These are phyloP conservation scores for Xylaria bambusicola DNA, from an alignment of 495 filamentous ascomycete species.

Conservation along the genomic window DNA sequence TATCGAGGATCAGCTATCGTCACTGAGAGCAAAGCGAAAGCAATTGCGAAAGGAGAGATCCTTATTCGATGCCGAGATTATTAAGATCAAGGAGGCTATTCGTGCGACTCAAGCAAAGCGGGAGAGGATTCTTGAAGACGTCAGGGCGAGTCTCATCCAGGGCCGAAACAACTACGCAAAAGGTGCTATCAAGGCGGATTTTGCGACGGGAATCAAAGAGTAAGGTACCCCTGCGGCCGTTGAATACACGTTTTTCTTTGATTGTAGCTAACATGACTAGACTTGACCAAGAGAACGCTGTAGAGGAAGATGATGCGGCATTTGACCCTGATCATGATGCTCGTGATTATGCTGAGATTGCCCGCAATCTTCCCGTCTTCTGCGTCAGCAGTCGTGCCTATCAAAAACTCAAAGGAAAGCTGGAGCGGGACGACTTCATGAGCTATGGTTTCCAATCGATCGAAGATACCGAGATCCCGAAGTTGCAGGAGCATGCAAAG, in stretches of 20 bases:
- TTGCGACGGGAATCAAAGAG: constrained; percentile 59
- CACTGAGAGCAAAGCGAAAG: constrained; percentile 34
- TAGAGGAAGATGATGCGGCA: constrained; percentile 31
- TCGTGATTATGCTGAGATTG: constrained; percentile 62
- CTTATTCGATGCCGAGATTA: constrained; percentile 17
- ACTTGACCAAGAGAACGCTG: constrained; percentile 36
- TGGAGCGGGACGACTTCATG: constrained; percentile 42
- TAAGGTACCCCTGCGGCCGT: constrained; percentile 20
- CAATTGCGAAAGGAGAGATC: constrained; percentile 19
- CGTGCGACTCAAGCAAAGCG: constrained; percentile 29
- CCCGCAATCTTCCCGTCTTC: constrained; percentile 60
- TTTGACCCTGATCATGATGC: constrained; percentile 50
- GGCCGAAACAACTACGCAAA: constrained; percentile 61
- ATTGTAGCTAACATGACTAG: constrained; percentile 15
- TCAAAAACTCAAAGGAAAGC: constrained; percentile 58
- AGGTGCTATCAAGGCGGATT: constrained; percentile 60
- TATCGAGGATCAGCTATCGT: constrained; percentile 24
- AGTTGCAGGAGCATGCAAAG: constrained; percentile 61
- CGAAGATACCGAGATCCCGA: constrained; percentile 56
- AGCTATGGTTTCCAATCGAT: constrained; percentile 38
- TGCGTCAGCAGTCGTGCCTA: constrained; percentile 64
- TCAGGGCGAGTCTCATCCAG: constrained; percentile 56
- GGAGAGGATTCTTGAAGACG: constrained; percentile 19
- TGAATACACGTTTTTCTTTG: too few species aligned
- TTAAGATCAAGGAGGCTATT: constrained; percentile 13